Conservation (phyloP, 306 rosid species). For the Medicago arabica region DNA sequence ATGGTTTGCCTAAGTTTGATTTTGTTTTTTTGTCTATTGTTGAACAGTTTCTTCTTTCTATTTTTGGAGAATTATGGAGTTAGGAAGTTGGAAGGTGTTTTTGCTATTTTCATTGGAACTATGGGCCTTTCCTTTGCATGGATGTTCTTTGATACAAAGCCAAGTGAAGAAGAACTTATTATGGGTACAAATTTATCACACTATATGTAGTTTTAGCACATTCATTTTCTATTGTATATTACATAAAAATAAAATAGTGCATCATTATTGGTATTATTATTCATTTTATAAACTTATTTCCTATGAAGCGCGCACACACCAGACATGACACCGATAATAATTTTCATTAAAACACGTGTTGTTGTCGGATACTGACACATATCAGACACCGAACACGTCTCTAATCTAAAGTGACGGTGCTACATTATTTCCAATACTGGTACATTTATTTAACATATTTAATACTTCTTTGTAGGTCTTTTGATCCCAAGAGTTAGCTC, state of each 20-base stretch:
- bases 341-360: not conserved
- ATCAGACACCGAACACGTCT: not conserved
- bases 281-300: not conserved
- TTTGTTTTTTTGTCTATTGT: slow-evolving; percentile 19
- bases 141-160: slow-evolving; percentile 58
- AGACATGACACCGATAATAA: not conserved
- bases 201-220: slow-evolving; percentile 5
- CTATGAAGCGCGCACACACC: not conserved
- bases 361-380: not conserved
- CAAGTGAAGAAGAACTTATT: slow-evolving; percentile 50
- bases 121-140: slow-evolving; percentile 59
- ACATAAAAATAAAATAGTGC: no score
- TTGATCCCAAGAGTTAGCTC: slow-evolving; percentile 52
- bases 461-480: slow-evolving; percentile 40
- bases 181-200: slow-evolving; percentile 48
- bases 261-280: no score
- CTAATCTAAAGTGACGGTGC: not conserved
- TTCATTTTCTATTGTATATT: no score
- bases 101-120: slow-evolving; percentile 55
- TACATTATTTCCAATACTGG: not conserved
- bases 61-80: slow-evolving; percentile 61
- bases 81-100: slow-evolving; percentile 61
- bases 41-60: slow-evolving; percentile 55
- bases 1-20: not conserved
- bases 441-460: not conserved